Evolutionary conservation across 495 filamentous ascomycete species (phyloP).

Genomic region (Saxispiralis lemnorum): DNA sequence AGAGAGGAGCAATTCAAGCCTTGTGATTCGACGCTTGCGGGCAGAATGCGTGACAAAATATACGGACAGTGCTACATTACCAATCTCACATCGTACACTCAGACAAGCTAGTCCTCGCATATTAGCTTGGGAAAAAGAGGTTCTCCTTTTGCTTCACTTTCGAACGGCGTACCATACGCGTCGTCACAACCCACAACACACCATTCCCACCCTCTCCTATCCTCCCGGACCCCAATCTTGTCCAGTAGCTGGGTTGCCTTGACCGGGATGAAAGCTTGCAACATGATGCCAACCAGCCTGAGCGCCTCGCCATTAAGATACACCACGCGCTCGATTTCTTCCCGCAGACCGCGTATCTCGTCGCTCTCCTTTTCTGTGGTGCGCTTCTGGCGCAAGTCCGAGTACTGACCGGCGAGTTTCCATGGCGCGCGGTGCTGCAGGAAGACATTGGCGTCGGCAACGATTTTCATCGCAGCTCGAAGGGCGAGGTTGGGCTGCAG

Average conservation of each 20-base stretch:
- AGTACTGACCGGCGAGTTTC: constrained; percentile 19
- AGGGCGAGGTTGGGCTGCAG: constrained; percentile 49
- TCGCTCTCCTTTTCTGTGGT: neutral
- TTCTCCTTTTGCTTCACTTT: constrained; percentile 27
- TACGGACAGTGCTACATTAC: too few species aligned
- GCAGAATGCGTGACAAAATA: too few species aligned
- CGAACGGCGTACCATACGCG: constrained; percentile 41
- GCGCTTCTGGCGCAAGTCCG: neutral
- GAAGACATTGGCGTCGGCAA: constrained; percentile 53
- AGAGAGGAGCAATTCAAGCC: too few species aligned
- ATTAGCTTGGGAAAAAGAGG: constrained; percentile 39
- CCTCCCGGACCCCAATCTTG: constrained; percentile 49
- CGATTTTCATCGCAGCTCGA: constrained; percentile 42
- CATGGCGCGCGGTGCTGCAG: constrained; percentile 43
- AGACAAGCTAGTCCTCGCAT: constrained; percentile 29
- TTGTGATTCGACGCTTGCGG: too few species aligned
- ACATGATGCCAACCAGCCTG: constrained; percentile 60
- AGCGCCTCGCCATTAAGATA: constrained; percentile 62
- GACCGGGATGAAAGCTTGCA: constrained; percentile 82
- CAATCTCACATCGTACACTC: too few species aligned
- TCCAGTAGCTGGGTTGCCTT: constrained; percentile 61
- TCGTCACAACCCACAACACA: constrained; percentile 41
- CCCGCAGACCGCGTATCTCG: neutral
- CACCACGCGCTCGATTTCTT: constrained; percentile 34
- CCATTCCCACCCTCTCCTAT: constrained; percentile 39